Percentiles rank a stretch among this genome's conserved stretches.
Conservation (phyloP, 768 basidiomycete genomes). For the Leucocoprinus birnbaumii region DNA sequence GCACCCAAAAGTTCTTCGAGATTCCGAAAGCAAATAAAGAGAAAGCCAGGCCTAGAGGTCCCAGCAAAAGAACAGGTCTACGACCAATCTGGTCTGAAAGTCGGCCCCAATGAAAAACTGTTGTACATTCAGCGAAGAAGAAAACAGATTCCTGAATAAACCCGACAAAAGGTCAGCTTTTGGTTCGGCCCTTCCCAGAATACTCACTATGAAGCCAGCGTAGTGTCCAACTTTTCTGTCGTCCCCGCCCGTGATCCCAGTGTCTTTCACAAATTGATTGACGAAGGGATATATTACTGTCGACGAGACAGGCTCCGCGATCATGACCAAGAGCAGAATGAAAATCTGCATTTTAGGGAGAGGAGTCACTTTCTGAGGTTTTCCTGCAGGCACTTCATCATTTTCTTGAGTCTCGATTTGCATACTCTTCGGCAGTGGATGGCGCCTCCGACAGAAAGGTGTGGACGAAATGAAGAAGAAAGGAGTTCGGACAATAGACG, state of each 20-base stretch:
- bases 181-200: neutral
- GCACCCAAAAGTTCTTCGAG: slow-evolving; percentile 24
- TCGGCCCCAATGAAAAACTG: slow-evolving; percentile 31
- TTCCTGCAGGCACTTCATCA: neutral
- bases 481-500: too few relatives aligned
- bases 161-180: neutral
- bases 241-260: slow-evolving; percentile 33
- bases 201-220: slow-evolving; percentile 35
- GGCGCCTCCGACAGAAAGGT: neutral
- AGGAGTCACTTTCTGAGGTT: slow-evolving; percentile 20
- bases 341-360: slow-evolving; percentile 36
- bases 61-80: slow-evolving; percentile 29
- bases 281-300: slow-evolving; percentile 40
- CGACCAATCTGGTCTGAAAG: slow-evolving; percentile 33
- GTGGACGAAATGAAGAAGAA: neutral
- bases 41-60: slow-evolving; percentile 27
- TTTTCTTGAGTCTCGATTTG: neutral
- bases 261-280: slow-evolving; percentile 31
- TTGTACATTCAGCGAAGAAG: slow-evolving; percentile 28
- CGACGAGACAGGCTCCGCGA: slow-evolving; percentile 32
- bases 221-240: slow-evolving; percentile 38
- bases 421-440: neutral
- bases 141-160: slow-evolving; percentile 31
- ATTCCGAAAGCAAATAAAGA: slow-evolving; percentile 31
- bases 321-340: slow-evolving; percentile 31